Conservation (phyloP, 2,329 filamentous ascomycete genomes). For the Colletotrichum chlorophyti region DNA sequence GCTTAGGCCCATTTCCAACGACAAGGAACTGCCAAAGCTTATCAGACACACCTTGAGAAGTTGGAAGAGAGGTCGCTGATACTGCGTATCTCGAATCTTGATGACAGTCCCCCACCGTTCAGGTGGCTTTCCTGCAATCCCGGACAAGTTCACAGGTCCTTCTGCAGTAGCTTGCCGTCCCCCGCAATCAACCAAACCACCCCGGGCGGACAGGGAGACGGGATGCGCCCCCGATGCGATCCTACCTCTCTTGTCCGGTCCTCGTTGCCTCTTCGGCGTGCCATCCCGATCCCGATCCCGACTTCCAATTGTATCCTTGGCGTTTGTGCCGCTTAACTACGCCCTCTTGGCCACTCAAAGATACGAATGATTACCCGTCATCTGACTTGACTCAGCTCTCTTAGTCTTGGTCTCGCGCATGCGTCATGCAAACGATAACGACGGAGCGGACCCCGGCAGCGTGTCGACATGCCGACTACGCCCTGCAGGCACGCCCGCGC, state of each 20-base stretch:
- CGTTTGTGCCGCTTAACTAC: neutral
- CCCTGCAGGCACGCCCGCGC: too few species aligned
- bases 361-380: neutral
- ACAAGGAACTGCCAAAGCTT: constrained; percentile 1
- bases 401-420: neutral
- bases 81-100: neutral
- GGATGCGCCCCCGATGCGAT: constrained; percentile 4
- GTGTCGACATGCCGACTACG: neutral
- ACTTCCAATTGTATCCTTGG: neutral
- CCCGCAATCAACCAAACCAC: neutral
- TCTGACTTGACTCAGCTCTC: constrained; percentile 2
- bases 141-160: neutral
- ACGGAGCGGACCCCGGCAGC: neutral
- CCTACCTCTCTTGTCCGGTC: neutral
- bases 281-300: constrained; percentile 19
- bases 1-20: neutral
- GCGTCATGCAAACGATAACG: neutral
- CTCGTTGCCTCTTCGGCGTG: neutral
- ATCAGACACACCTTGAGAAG: neutral
- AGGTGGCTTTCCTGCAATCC: constrained; percentile 1
- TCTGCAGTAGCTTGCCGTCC: too few species aligned
- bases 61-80: neutral
- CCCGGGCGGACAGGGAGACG: constrained; percentile 8
- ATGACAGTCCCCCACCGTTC: neutral
- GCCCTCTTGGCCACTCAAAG: constrained; percentile 1